Evolutionary conservation across 345 rosid genomes (phyloP).

Genomic region (Kandelia obovata): DNA sequence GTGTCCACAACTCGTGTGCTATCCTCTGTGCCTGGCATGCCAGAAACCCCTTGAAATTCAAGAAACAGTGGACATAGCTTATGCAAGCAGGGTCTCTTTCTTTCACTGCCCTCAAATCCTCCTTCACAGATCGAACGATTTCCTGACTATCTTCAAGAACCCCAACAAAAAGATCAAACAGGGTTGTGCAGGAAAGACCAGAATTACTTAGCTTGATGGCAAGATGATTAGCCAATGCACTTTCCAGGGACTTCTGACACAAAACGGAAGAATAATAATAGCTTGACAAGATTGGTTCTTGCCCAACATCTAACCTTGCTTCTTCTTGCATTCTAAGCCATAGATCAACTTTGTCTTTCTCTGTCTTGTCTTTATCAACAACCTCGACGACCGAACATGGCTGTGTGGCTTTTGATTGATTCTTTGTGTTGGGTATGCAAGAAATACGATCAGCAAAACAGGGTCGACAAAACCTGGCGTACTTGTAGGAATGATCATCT

Average conservation of each 20-base stretch:
- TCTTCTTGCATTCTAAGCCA: conserved; percentile 67
- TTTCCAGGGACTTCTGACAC: conserved; percentile 51
- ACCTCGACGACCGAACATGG: conserved; percentile 19
- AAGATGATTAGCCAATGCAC: conserved; percentile 67
- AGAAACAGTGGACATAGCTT: conserved; percentile 69
- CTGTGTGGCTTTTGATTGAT: conserved; percentile 36
- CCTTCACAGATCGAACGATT: conserved; percentile 50
- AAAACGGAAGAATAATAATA: conserved; percentile 64
- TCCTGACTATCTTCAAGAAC: conserved; percentile 47
- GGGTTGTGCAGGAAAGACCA: conserved; percentile 49
- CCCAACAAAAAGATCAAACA: conserved; percentile 55
- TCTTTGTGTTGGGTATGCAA: conserved; percentile 26
- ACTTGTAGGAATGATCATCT: conserved; percentile 37
- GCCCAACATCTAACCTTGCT: conserved; percentile 53
- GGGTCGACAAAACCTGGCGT: conserved; percentile 37
- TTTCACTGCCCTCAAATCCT: conserved; percentile 62
- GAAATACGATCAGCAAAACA: conserved; percentile 30
- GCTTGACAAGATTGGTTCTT: conserved; percentile 65
- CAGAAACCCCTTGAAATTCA: conserved; percentile 73
- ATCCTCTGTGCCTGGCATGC: conserved; percentile 79
- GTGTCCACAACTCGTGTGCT: conserved; percentile 71
- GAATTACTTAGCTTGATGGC: conserved; percentile 62
- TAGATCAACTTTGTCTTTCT: conserved; percentile 23
- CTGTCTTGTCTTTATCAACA: conserved; percentile 21
- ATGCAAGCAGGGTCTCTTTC: conserved; percentile 85